These are phyloP conservation scores for Rhododendron henanense DNA, from an alignment of 148 eudicot species.

Conservation along the genomic window DNA sequence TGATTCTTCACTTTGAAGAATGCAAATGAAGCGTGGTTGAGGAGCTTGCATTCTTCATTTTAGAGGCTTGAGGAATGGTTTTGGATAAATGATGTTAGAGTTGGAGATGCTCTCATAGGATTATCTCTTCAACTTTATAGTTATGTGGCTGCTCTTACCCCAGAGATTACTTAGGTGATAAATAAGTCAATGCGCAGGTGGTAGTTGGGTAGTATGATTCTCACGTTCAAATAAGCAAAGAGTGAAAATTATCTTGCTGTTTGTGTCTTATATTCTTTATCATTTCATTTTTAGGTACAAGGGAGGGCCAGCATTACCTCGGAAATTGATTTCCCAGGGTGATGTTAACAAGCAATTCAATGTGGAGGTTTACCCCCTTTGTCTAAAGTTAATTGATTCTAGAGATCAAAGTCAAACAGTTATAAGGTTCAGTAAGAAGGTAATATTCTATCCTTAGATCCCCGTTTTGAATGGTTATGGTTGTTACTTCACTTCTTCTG, in stretches of 20 bases:
- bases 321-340: conserved; percentile 80
- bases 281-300: conserved; percentile 54
- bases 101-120: neutral
- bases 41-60: neutral
- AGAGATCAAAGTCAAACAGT: conserved; percentile 61
- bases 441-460: conserved; percentile 13
- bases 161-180: neutral
- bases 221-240: neutral
- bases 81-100: neutral
- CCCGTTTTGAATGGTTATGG: neutral
- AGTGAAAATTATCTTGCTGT: neutral
- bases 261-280: conserved; percentile 1
- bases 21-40: neutral
- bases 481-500: neutral
- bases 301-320: conserved; percentile 85
- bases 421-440: conserved; percentile 82
- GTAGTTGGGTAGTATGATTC: neutral
- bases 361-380: conserved; percentile 84
- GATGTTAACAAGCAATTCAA: conserved; percentile 51
- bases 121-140: neutral
- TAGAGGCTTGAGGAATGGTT: neutral
- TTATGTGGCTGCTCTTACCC: neutral
- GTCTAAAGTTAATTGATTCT: conserved; percentile 66
- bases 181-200: neutral
- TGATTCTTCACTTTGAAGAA: neutral